Percentiles rank a stretch among this genome's conserved stretches.
phyloP scores from a whole-genome alignment of 2,329 filamentous ascomycete genomes.

The Acephala macrosclerotiorum region DNA sequence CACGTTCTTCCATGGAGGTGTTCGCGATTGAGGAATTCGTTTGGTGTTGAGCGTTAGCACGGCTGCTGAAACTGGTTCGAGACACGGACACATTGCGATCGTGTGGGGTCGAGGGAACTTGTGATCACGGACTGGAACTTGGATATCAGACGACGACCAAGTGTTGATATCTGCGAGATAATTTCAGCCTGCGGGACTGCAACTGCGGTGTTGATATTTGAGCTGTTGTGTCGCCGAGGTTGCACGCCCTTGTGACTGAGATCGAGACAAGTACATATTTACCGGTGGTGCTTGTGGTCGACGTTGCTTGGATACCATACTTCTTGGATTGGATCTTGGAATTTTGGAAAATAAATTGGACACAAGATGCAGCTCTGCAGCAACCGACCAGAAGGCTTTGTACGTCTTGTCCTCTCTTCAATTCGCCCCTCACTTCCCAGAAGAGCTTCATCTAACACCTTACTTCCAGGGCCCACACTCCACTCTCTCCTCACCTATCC shows the following conservation, averaged over 20 bases:
- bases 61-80: slow-evolving; percentile 18
- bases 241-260: background rate
- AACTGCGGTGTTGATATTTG: background rate
- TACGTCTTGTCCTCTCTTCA: slow-evolving; percentile 29
- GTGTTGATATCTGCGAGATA: background rate
- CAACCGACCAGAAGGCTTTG: slow-evolving; percentile 45
- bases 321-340: background rate
- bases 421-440: background rate
- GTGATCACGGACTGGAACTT: background rate
- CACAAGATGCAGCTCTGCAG: slow-evolving; percentile 44
- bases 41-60: slow-evolving; percentile 18
- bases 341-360: background rate
- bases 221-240: slow-evolving; percentile 1
- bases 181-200: background rate
- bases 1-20: background rate
- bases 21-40: slow-evolving; percentile 18
- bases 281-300: background rate
- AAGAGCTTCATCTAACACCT: slow-evolving; percentile 15
- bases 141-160: slow-evolving; percentile 9
- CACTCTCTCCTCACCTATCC: slow-evolving; percentile 42
- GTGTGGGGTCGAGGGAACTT: background rate
- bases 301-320: background rate
- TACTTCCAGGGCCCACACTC: slow-evolving; percentile 42
- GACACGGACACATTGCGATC: slow-evolving; percentile 1
- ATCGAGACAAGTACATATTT: background rate